A percentile compares a stretch with the other conserved stretches of the same genome.
These are phyloP conservation scores for Camellia japonica DNA, from an alignment of 148 eudicot genomes.

Conservation along the genomic window DNA sequence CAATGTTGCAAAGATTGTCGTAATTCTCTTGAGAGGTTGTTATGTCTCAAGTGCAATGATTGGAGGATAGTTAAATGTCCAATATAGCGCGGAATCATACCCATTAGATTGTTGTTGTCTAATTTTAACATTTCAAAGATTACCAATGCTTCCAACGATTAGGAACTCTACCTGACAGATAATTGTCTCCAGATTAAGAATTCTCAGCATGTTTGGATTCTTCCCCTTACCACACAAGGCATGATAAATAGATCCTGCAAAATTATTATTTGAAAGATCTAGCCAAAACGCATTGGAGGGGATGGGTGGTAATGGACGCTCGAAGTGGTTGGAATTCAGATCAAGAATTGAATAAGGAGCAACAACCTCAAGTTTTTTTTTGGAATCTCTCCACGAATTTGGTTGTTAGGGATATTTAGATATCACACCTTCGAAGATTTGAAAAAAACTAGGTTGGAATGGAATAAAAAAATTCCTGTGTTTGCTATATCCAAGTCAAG, in stretches of 20 bases:
- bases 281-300: not conserved
- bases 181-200: slow-evolving; percentile 1
- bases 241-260: not conserved
- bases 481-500: not conserved
- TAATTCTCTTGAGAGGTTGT: slow-evolving; percentile 12
- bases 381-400: slow-evolving; percentile 7
- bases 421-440: not conserved
- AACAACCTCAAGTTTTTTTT: not conserved
- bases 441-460: slow-evolving; percentile 10
- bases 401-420: slow-evolving; percentile 3
- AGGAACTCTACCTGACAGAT: not conserved
- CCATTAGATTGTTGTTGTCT: not conserved
- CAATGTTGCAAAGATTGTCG: slow-evolving; percentile 7
- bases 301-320: not conserved
- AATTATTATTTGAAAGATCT: slow-evolving; percentile 11
- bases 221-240: not conserved
- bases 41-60: not conserved
- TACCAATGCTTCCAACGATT: not conserved
- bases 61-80: not conserved
- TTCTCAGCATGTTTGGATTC: not conserved
- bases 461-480: slow-evolving; percentile 3
- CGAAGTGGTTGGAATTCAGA: not conserved
- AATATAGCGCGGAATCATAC: not conserved
- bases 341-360: not conserved
- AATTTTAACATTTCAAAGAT: not conserved